phyloP scores from a whole-genome alignment of 1,284 basidiomycete species.

The Agroathelia rolfsii region DNA sequence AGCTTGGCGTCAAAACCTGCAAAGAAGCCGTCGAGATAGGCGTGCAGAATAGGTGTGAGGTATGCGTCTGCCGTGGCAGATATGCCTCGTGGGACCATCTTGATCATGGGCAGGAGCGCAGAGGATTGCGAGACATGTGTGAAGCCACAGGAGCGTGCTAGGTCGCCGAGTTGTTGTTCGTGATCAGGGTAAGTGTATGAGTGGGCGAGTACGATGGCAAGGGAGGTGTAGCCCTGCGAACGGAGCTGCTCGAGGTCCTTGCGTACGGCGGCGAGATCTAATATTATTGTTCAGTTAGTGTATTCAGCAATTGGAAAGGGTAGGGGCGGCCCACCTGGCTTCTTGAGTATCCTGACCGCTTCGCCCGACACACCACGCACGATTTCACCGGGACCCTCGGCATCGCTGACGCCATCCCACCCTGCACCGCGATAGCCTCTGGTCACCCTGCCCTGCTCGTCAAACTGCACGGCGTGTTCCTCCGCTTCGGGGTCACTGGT shows the following conservation, averaged over 20 bases:
- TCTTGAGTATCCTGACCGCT: slow-evolving; percentile 53
- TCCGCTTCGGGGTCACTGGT: slow-evolving; percentile 59
- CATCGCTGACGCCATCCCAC: slow-evolving; percentile 30
- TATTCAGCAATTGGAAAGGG: background rate
- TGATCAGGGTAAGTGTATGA: slow-evolving; percentile 55
- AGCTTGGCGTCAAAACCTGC: slow-evolving; percentile 48
- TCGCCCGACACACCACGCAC: slow-evolving; percentile 59
- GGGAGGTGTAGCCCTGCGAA: slow-evolving; percentile 42
- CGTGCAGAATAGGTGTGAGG: slow-evolving; percentile 55
- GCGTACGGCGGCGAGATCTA: slow-evolving; percentile 25
- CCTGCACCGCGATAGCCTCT: slow-evolving; percentile 64
- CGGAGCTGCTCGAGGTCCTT: slow-evolving; percentile 39
- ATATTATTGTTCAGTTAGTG: background rate
- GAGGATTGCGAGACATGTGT: slow-evolving; percentile 57
- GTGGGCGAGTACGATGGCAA: slow-evolving; percentile 57
- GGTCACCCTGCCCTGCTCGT: slow-evolving; percentile 54
- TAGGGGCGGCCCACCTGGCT: slow-evolving; percentile 33
- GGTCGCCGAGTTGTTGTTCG: slow-evolving; percentile 43
- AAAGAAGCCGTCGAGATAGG: slow-evolving; percentile 64
- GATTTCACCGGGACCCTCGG: slow-evolving; percentile 38
- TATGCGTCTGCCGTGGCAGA: slow-evolving; percentile 71
- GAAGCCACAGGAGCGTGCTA: slow-evolving; percentile 53
- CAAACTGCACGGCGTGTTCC: slow-evolving; percentile 68
- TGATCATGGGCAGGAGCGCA: slow-evolving; percentile 60
- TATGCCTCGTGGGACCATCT: slow-evolving; percentile 60